Base-by-base conservation (phyloP, 2,329 filamentous ascomycete species). In the Colletotrichum zoysiae region DNA sequence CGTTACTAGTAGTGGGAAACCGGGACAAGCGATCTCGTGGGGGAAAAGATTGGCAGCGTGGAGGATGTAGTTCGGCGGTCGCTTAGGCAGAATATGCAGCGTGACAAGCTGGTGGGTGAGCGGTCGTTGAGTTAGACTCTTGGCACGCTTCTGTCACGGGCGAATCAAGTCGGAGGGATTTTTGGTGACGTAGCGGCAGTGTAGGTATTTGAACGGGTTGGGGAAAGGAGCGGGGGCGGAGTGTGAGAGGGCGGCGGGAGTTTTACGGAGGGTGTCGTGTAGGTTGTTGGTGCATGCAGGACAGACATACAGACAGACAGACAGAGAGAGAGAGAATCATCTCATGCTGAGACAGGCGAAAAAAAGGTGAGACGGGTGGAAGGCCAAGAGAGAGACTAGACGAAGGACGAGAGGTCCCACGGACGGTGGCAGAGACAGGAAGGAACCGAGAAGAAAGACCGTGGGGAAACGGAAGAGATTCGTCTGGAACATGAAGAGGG, bases 61-160 rank as follows among this genome's bases (percentile, higher is more conserved):
- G 57, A 59, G 40, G 65, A 69, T 30, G 65, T 18, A 48, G 51
- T 26, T 33, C 5, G 46, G 60, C 11, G n/a, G 26, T 58, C 23
- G 26, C 23, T 26, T 46, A 26, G 42, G 23, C 38, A 26, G 35
- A 30, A 48, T 33, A 69, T 69, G 69, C 69, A 46, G 65, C 51
- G 69, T 71, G 69, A 71, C 69, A 53, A 69, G 58, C 30, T 46
- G 69, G 57, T 59, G 38, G 67, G 67, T n/a, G 46, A 38, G 65
- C 58, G 65, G 69, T 71, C 65, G 69, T 71, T 69, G 69, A 71
- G 57, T 71, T 71, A 71, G 65, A 58, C 65, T 71, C 69, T 71
- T 71, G 69, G 69, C 69, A 35, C 55, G 38, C 20, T 18, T 69
- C n/a, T 8, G 16, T 30, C 35, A 44, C 46, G 38, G 65, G 46